A percentile compares a stretch with the other conserved stretches of the same genome.
Conservation (phyloP, 2,329 filamentous ascomycete species). For the Claviceps sorghi region DNA sequence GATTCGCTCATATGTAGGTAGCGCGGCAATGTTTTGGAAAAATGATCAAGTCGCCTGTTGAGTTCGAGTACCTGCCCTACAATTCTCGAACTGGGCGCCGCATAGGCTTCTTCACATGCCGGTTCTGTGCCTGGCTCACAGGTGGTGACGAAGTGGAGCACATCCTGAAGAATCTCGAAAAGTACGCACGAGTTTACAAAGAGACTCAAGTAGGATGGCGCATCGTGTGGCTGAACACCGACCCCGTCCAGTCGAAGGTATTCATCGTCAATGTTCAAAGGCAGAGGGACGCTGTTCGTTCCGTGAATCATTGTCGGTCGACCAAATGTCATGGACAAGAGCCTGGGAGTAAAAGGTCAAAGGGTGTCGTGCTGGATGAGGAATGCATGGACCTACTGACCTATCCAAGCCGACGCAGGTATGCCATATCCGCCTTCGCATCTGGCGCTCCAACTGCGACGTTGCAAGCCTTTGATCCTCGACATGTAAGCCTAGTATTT, state of each 20-base stretch:
- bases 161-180: neutral
- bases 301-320: conserved; percentile 2
- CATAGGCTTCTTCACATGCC: neutral
- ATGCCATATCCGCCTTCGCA: conserved; percentile 3
- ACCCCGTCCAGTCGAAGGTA: neutral
- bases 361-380: neutral
- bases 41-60: conserved; percentile 2
- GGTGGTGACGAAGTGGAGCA: conserved; percentile 1
- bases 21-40: neutral
- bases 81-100: neutral
- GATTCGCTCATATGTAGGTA: neutral
- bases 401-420: conserved; percentile 2
- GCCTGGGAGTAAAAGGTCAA: neutral
- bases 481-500: conserved; percentile 1
- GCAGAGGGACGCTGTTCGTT: neutral
- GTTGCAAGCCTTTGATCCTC: neutral
- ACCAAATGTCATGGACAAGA: conserved; percentile 4
- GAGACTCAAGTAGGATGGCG: neutral
- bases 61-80: neutral
- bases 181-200: conserved; percentile 1
- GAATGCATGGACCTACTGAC: neutral
- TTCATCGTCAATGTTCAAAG: neutral
- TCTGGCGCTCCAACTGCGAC: conserved; percentile 2
- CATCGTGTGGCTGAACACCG: neutral
- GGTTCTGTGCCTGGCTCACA: neutral